A percentile compares a stretch with the other conserved stretches of the same genome.
Evolutionary conservation across 306 rosid species (phyloP).

Genomic region (Hippophae tibetana): DNA sequence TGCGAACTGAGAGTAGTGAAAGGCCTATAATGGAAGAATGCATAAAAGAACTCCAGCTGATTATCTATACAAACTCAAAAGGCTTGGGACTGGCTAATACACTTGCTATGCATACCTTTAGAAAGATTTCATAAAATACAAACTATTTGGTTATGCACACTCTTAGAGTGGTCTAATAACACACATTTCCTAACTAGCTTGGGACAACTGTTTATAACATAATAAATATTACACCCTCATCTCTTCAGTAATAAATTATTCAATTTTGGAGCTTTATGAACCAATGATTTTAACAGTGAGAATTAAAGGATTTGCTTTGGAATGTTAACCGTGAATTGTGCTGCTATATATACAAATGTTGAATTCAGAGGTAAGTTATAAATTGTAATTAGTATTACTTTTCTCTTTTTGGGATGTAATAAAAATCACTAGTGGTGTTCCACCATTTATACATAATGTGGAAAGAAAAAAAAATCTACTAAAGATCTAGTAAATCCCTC

Average conservation of each 20-base stretch:
- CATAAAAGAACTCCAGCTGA: constrained; percentile 60
- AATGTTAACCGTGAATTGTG: constrained; percentile 7
- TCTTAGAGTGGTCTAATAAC: constrained; percentile 5
- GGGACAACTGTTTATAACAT: constrained; percentile 9
- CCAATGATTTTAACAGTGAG: constrained; percentile 19
- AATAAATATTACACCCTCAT: constrained; percentile 14
- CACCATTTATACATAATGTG: not conserved
- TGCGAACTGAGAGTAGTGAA: constrained; percentile 63
- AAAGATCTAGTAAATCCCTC: too few relatives aligned
- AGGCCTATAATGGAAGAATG: constrained; percentile 86
- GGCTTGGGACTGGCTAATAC: constrained; percentile 36
- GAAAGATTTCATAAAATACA: constrained; percentile 32
- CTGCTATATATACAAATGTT: constrained; percentile 9
- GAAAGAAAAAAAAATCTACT: too few relatives aligned
- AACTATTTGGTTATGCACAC: not conserved
- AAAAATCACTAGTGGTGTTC: constrained; percentile 4
- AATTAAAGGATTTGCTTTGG: constrained; percentile 19
- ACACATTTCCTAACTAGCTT: not conserved
- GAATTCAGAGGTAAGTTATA: constrained; percentile 2
- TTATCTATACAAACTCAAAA: constrained; percentile 61
- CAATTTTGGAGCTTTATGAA: not conserved
- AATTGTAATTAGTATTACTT: not conserved
- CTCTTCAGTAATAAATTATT: constrained; percentile 15
- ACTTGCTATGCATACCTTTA: constrained; percentile 37
- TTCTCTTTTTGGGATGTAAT: too few relatives aligned